A percentile compares a stretch with the other conserved stretches of the same genome.
Conservation (phyloP, 768 basidiomycete species). For the Pulveroboletus sp. region DNA sequence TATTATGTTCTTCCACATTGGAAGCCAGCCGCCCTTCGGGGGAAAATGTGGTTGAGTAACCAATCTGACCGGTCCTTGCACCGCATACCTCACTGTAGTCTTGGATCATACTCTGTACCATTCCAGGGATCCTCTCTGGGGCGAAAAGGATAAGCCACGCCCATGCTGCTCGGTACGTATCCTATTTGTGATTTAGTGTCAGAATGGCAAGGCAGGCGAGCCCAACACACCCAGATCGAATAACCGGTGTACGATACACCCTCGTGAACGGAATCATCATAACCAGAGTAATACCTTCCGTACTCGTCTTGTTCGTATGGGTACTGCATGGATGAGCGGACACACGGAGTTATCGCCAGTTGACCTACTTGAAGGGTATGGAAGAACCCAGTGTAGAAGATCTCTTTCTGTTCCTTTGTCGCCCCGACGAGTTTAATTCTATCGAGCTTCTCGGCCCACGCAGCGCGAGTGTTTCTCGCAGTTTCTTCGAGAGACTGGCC, state of each 20-base stretch:
- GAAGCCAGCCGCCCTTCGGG: slow-evolving; percentile 68
- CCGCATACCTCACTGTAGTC: slow-evolving; percentile 59
- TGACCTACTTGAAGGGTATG: slow-evolving; percentile 52
- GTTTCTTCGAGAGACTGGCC: slow-evolving; percentile 48
- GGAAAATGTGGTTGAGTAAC: not conserved
- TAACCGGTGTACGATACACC: slow-evolving; percentile 77
- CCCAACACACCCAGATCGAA: slow-evolving; percentile 61
- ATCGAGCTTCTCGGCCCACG: slow-evolving; percentile 57
- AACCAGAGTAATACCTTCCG: slow-evolving; percentile 70
- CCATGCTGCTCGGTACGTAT: slow-evolving; percentile 76
- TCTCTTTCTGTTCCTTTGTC: slow-evolving; percentile 40
- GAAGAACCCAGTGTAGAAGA: slow-evolving; percentile 60
- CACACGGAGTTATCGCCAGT: not conserved
- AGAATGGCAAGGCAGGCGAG: not conserved
- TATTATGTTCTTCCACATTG: slow-evolving; percentile 88
- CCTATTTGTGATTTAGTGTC: slow-evolving; percentile 37
- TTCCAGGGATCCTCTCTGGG: slow-evolving; percentile 69
- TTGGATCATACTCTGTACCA: slow-evolving; percentile 76
- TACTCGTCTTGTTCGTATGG: slow-evolving; percentile 72
- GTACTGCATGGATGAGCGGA: slow-evolving; percentile 41
- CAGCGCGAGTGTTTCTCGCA: slow-evolving; percentile 39
- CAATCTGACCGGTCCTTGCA: not conserved
- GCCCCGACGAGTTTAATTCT: slow-evolving; percentile 48
- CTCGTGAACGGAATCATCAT: slow-evolving; percentile 59
- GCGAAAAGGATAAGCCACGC: slow-evolving; percentile 73